Evolutionary conservation across 2,329 filamentous ascomycete species (phyloP).

Genomic region (Pyrenochaeta sp.): DNA sequence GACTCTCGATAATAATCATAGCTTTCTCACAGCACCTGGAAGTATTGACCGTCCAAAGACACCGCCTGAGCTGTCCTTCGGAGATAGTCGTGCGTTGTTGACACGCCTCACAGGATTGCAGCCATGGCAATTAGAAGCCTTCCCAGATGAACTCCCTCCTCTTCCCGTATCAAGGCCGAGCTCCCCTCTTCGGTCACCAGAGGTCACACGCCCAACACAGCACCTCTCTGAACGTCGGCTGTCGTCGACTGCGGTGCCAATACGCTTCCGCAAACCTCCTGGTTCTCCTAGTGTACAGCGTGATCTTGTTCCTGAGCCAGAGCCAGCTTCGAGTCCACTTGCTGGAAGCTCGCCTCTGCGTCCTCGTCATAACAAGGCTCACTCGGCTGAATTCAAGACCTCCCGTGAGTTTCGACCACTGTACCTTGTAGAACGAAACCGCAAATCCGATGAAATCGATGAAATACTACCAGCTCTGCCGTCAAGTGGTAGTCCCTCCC

Average conservation of each 20-base stretch:
- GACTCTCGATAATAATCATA: constrained; percentile 32
- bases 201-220: constrained; percentile 26
- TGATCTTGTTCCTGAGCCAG: constrained; percentile 51
- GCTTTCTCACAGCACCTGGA: constrained; percentile 26
- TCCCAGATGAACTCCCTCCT: constrained; percentile 46
- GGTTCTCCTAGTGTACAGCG: constrained; percentile 55
- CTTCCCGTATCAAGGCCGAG: constrained; percentile 43
- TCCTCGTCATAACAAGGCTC: constrained; percentile 56
- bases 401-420: constrained; percentile 79
- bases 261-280: constrained; percentile 62
- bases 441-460: constrained; percentile 42
- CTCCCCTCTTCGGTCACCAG: constrained; percentile 38
- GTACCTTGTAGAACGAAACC: constrained; percentile 76
- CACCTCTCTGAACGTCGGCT: constrained; percentile 31
- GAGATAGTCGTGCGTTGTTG: constrained; percentile 45
- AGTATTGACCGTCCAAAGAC: constrained; percentile 41
- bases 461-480: constrained; percentile 62
- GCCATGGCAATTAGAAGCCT: constrained; percentile 46
- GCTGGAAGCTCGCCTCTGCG: constrained; percentile 54
- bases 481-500: constrained; percentile 53
- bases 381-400: constrained; percentile 62
- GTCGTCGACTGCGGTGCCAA: constrained; percentile 61
- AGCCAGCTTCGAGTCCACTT: constrained; percentile 23
- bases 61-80: constrained; percentile 37
- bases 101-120: constrained; percentile 47